Conservation (phyloP, 2,329 filamentous ascomycete species). For the Beauveria bassiana region DNA sequence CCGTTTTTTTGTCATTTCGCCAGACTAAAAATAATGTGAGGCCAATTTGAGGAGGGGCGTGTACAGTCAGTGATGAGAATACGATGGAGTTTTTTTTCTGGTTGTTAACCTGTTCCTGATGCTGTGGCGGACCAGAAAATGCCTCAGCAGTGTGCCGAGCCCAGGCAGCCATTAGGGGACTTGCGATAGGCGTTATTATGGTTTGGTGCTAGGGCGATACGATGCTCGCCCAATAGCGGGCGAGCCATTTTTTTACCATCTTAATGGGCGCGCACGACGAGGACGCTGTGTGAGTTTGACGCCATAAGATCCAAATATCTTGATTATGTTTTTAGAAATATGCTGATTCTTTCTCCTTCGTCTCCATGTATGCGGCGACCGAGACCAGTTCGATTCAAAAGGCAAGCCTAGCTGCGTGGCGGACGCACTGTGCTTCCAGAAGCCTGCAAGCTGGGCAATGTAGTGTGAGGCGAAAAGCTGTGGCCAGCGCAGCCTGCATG, state of each 20-base stretch:
- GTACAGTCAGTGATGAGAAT: not conserved
- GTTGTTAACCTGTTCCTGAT: not conserved
- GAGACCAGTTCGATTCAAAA: not conserved
- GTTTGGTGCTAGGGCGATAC: not conserved
- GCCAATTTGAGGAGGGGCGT: not conserved
- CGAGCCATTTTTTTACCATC: not conserved
- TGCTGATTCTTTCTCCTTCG: not conserved
- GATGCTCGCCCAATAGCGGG: not conserved
- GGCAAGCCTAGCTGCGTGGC: not conserved
- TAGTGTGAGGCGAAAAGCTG: not conserved
- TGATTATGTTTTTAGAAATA: not conserved
- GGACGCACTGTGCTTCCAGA: constrained; percentile 6
- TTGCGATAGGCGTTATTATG: constrained; percentile 2
- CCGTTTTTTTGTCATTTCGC: not conserved
- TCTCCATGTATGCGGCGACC: not conserved
- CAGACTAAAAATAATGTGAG: not conserved
- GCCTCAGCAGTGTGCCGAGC: not conserved
- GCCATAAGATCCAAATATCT: not conserved
- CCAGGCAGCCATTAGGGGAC: not conserved
- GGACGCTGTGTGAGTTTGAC: not conserved
- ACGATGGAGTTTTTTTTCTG: not conserved
- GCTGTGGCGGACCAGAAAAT: not conserved
- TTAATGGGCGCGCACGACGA: too few species aligned
- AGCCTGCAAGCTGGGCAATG: not conserved
- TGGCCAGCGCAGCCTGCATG: not conserved